Evolutionary conservation across 495 filamentous ascomycete species (phyloP).

Genomic region (Xanthoparmelia taractica): DNA sequence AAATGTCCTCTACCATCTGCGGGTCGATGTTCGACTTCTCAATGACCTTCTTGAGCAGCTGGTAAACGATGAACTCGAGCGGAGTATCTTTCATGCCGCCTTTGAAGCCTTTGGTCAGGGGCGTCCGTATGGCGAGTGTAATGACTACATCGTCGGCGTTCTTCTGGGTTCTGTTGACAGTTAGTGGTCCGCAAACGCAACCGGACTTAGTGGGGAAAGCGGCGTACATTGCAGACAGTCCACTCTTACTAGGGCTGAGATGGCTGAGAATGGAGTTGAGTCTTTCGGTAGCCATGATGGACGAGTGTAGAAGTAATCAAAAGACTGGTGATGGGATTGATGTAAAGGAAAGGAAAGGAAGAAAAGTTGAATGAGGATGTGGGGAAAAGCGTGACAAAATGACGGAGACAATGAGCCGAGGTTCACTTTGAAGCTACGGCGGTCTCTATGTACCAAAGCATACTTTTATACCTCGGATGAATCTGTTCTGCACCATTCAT

Average conservation of each 20-base stretch:
- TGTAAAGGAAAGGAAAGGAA: background rate
- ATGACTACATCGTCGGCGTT: conserved; percentile 96
- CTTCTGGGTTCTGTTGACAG: conserved; percentile 66
- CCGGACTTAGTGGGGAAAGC: conserved; percentile 4
- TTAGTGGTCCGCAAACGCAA: conserved; percentile 14
- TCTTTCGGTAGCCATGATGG: conserved; percentile 71
- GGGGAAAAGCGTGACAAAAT: conserved; percentile 10
- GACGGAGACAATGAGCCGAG: conserved; percentile 11
- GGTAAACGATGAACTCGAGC: conserved; percentile 77
- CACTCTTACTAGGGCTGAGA: conserved; percentile 60
- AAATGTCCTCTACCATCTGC: conserved; percentile 81
- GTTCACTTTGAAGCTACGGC: conserved; percentile 4
- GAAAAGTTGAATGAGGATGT: background rate
- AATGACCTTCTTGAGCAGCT: conserved; percentile 67
- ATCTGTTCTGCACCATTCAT: too few relatives aligned
- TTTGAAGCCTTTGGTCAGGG: conserved; percentile 67
- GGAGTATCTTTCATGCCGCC: conserved; percentile 92
- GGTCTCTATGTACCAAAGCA: background rate
- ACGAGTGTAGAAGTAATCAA: background rate
- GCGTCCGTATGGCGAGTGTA: conserved; percentile 70
- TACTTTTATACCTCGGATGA: too few relatives aligned
- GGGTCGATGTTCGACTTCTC: conserved; percentile 73
- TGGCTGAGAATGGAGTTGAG: conserved; percentile 83
- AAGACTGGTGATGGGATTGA: background rate
- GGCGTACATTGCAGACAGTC: conserved; percentile 68